A percentile compares a stretch with the other conserved stretches of the same genome.
phyloP scores from a whole-genome alignment of 495 filamentous ascomycete genomes.

The Trichoderma gamsii region DNA sequence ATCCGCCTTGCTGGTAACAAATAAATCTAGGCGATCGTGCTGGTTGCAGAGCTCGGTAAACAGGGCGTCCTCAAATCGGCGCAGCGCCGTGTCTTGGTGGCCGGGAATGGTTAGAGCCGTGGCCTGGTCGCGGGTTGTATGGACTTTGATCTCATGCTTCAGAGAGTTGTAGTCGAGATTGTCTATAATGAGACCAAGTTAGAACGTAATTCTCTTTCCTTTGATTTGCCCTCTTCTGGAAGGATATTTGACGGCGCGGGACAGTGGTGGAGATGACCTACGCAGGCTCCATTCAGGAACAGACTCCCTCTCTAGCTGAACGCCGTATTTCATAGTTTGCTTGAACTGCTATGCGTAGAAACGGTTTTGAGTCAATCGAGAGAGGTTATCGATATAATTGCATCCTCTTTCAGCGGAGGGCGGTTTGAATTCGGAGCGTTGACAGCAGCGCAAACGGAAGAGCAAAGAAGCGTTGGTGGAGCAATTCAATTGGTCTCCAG shows the following conservation, averaged over 20 bases:
- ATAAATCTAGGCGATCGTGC: slow-evolving; percentile 62
- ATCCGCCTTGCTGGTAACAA: slow-evolving; percentile 64
- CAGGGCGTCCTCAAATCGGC: slow-evolving; percentile 56
- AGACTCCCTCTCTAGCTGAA: slow-evolving; percentile 70
- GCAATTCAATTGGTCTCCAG: slow-evolving; percentile 4
- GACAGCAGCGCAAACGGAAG: background rate
- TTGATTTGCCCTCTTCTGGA: background rate
- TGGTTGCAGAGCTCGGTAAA: slow-evolving; percentile 56
- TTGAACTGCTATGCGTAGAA: background rate
- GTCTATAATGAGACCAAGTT: slow-evolving; percentile 27
- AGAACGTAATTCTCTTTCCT: too few species aligned
- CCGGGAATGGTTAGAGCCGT: slow-evolving; percentile 63
- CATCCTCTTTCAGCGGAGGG: background rate
- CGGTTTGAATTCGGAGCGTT: background rate
- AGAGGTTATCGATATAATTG: background rate
- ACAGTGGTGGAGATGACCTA: slow-evolving; percentile 35
- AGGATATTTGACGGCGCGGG: background rate
- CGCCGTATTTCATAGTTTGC: slow-evolving; percentile 59
- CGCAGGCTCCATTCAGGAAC: slow-evolving; percentile 86
- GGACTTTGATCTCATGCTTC: slow-evolving; percentile 64
- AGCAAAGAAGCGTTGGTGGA: background rate
- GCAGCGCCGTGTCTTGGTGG: slow-evolving; percentile 43
- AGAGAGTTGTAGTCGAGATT: slow-evolving; percentile 75
- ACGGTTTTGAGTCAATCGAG: background rate
- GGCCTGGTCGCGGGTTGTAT: slow-evolving; percentile 55